Percentiles rank a stretch among this genome's conserved stretches.
Conservation (phyloP, 2,329 filamentous ascomycete species). For the Fusarium nelsonii region DNA sequence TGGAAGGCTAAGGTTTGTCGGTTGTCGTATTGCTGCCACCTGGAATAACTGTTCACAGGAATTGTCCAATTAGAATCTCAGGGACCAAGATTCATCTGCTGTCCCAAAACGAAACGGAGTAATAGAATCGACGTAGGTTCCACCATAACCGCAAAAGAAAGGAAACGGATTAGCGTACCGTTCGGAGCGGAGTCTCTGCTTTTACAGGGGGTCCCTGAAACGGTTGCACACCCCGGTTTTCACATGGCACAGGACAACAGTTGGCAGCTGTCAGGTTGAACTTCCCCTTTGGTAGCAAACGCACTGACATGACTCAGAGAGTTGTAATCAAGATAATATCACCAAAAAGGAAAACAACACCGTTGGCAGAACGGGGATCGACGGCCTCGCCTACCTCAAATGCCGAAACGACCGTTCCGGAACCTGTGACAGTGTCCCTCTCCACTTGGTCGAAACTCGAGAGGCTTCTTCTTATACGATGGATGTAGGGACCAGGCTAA, state of each 20-base stretch:
- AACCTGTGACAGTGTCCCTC: constrained; percentile 11
- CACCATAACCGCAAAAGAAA: neutral
- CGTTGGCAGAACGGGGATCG: constrained; percentile 7
- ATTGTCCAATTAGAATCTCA: neutral
- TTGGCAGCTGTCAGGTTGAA: neutral
- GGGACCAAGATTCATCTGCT: neutral
- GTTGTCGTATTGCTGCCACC: neutral
- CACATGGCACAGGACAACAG: neutral
- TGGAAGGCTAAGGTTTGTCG: neutral
- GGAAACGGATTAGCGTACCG: constrained; percentile 6
- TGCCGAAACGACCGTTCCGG: constrained; percentile 18
- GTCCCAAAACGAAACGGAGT: constrained; percentile 27
- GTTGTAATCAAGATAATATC: constrained; percentile 9
- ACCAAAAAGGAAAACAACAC: constrained; percentile 13
- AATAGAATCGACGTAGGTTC: neutral
- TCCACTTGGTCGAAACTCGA: constrained; percentile 20
- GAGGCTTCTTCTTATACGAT: neutral
- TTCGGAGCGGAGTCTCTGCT: constrained; percentile 9
- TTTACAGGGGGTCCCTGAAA: constrained; percentile 17
- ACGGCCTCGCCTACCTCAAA: constrained; percentile 18
- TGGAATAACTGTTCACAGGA: neutral
- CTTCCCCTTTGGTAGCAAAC: constrained; percentile 2
- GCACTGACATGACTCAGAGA: constrained; percentile 15
- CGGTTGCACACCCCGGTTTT: neutral
- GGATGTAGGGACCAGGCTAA: neutral